Percentiles rank a stretch among this genome's conserved stretches.
Evolutionary conservation across 352 stramenopile genomes (phyloP).

Genomic region (Phytopythium kandeliae): DNA sequence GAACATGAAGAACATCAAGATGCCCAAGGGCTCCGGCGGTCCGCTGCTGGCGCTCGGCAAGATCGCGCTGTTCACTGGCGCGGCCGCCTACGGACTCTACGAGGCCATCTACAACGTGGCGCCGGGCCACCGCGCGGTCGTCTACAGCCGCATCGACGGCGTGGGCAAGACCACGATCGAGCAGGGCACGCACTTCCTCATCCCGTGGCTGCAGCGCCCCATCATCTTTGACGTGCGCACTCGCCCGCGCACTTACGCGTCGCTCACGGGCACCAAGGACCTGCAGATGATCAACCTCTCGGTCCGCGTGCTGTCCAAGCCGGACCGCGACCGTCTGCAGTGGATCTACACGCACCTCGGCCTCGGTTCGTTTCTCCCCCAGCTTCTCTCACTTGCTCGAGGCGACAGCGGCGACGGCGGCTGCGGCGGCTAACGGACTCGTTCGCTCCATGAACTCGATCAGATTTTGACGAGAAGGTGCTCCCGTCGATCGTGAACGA

Average conservation of each 20-base stretch:
- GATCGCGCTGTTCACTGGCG: constrained; percentile 52
- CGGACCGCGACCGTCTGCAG: constrained; percentile 89
- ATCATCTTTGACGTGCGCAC: constrained; percentile 95
- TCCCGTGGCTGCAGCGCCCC: constrained; percentile 97
- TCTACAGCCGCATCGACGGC: constrained; percentile 88
- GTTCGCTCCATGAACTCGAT: too few relatives aligned
- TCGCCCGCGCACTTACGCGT: constrained; percentile 91
- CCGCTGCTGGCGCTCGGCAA: constrained; percentile 55
- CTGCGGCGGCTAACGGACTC: too few relatives aligned
- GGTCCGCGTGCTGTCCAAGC: constrained; percentile 98
- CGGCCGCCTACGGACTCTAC: constrained; percentile 73
- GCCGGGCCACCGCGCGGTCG: constrained; percentile 81
- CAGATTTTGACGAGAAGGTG: constrained; percentile 98
- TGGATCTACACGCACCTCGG: constrained; percentile 97
- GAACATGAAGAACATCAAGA: constrained; percentile 89
- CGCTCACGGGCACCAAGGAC: constrained; percentile 93
- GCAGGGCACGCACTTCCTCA: constrained; percentile 95
- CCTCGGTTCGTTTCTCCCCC: constrained; percentile 65
- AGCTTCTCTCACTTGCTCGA: too few relatives aligned
- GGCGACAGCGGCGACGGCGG: too few relatives aligned
- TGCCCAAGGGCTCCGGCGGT: constrained; percentile 58
- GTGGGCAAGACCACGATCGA: constrained; percentile 73
- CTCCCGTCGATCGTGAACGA: constrained; percentile 99
- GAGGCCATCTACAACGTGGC: constrained; percentile 87
- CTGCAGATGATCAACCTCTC: constrained; percentile 99